phyloP scores from a whole-genome alignment of 345 rosid species.

The Brassica carinata region DNA sequence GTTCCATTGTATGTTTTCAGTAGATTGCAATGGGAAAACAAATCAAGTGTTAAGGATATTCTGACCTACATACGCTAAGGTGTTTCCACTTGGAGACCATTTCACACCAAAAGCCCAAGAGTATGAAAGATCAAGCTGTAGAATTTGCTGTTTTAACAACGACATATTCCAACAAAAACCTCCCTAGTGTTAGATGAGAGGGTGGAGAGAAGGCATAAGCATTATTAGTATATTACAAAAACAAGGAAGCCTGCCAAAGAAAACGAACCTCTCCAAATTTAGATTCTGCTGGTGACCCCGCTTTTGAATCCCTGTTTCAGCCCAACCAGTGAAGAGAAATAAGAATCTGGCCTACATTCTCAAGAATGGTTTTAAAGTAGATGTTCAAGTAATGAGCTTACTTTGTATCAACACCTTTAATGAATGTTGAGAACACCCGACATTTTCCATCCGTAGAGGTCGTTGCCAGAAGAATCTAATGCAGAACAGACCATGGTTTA shows the following conservation, averaged over 20 bases:
- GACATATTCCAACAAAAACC: constrained; percentile 31
- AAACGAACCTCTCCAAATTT: constrained; percentile 93
- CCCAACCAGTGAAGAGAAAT: constrained; percentile 29
- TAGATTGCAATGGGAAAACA: background rate
- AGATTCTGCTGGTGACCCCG: constrained; percentile 65
- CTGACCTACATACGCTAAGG: constrained; percentile 97
- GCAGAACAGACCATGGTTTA: constrained; percentile 1
- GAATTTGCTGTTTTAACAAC: constrained; percentile 66
- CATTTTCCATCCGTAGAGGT: constrained; percentile 99
- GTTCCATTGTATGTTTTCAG: constrained; percentile 6
- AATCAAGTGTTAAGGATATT: constrained; percentile 34
- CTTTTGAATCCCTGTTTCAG: constrained; percentile 66
- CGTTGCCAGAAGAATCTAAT: constrained; percentile 88
- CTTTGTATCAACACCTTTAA: constrained; percentile 95
- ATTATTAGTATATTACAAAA: background rate
- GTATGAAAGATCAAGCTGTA: constrained; percentile 96
- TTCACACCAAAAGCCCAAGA: constrained; percentile 99
- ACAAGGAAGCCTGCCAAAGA: constrained; percentile 13
- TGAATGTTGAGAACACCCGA: constrained; percentile 89
- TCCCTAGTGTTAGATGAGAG: constrained; percentile 3
- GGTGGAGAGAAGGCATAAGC: background rate
- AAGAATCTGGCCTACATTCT: constrained; percentile 21
- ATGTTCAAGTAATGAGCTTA: constrained; percentile 34
- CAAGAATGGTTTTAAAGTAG: background rate
- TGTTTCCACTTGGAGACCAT: constrained; percentile 99